Base-by-base conservation (phyloP, 2,329 filamentous ascomycete species). In the Pyrenochaeta sp. region DNA sequence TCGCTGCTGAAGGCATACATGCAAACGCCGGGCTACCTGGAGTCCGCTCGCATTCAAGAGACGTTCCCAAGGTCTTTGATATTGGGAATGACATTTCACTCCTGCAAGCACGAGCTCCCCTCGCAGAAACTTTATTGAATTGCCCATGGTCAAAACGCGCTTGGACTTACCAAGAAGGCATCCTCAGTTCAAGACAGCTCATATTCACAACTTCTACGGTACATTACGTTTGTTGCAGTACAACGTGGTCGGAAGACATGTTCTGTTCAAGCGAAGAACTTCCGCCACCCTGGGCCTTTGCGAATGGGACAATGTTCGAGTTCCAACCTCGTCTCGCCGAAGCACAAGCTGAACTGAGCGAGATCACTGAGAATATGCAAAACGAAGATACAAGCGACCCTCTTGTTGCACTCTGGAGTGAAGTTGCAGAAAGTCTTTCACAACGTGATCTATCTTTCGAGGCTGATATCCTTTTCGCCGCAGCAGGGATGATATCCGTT, bases 21-120 rank as follows among this genome's bases (percentile, higher is more conserved):
- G 38, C 38, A 8, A 15, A 41, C 10, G 20, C 38, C n/a, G 28
- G 38, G 6, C 38, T 41, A 15, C 28, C 38, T 8, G 38, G 38
- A 8, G 29, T 41, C 14, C n/a, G n/a, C n/a, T n/a, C n/a, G n/a
- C n/a, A n/a, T n/a, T n/a, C n/a, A n/a, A n/a, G n/a, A n/a, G n/a
- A n/a, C n/a, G n/a, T n/a, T n/a, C n/a, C n/a, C n/a, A n/a, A n/a
- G n/a, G n/a, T n/a, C n/a, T 27, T 27, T 13, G 24, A 27, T 5
- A 3, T 27, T 13, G 24, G 24, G 14, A 5, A 6, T 2, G 10
- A 13, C 24, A 10, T 27, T 11, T 7, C 6, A 6, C 14, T 27
- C 10, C 24, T 27, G 6, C 24, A n/a, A 10, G 24, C 24, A 6
- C 10, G 10, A 6, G 24, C 24, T 27, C 24, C 24, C 24, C 11